These are phyloP conservation scores for Breynia disticha DNA, from an alignment of 441 rosid genomes.

Conservation along the genomic window DNA sequence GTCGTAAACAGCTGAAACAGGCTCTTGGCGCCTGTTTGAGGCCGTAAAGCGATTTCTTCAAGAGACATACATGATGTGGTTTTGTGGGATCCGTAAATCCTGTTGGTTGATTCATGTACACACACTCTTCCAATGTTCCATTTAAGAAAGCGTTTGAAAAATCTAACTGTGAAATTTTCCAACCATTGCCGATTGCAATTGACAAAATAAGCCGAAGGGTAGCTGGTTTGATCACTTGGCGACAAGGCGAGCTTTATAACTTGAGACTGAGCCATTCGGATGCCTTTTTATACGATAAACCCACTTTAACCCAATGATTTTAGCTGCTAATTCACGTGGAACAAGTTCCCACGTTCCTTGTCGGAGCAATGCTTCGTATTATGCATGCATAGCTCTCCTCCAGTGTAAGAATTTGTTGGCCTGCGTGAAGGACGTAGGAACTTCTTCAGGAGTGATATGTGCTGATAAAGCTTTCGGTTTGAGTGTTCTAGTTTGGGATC, in stretches of 20 bases:
- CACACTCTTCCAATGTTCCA: background rate
- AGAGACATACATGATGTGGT: background rate
- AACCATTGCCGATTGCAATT: background rate
- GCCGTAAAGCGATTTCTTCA: background rate
- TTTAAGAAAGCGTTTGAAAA: background rate
- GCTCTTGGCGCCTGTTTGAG: background rate
- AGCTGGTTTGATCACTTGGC: background rate
- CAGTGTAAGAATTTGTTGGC: too few relatives aligned
- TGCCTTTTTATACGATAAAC: background rate
- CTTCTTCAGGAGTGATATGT: too few relatives aligned
- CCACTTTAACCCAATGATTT: background rate
- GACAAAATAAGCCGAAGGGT: background rate
- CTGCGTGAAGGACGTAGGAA: background rate
- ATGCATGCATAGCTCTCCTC: too few relatives aligned
- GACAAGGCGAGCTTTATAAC: background rate
- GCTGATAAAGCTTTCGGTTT: too few relatives aligned
- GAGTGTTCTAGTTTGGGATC: background rate
- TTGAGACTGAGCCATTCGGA: background rate
- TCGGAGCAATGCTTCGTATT: too few relatives aligned
- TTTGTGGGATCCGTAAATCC: background rate
- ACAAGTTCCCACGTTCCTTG: too few relatives aligned
- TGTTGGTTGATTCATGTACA: background rate
- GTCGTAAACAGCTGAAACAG: background rate
- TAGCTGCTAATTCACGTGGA: background rate
- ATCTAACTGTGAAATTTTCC: background rate